Conservation (phyloP, 2,329 filamentous ascomycete genomes). For the Zymoseptoria crescenta region DNA sequence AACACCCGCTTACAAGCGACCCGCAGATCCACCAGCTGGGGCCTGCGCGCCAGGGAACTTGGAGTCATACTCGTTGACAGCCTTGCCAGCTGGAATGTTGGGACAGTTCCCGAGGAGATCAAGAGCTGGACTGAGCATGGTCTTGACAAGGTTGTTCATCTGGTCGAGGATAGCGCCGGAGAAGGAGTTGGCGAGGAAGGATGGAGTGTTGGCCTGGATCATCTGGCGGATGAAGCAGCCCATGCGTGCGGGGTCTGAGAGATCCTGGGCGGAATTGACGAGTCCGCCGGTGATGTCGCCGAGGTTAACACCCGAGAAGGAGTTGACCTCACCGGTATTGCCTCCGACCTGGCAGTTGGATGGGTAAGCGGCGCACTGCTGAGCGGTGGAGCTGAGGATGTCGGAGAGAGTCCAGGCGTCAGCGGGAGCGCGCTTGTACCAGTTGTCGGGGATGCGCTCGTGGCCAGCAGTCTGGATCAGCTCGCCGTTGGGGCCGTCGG, state of each 20-base stretch:
- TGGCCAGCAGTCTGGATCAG: conserved; percentile 17
- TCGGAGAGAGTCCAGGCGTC: conserved; percentile 20
- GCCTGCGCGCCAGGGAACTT: conserved; percentile 12
- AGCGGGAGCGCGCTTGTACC: conserved; percentile 19
- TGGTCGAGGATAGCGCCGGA: conserved; percentile 10
- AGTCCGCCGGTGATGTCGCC: conserved; percentile 20
- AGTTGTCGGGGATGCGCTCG: conserved; percentile 22
- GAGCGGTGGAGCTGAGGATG: conserved; percentile 19
- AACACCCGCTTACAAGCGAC: not conserved
- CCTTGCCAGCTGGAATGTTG: conserved; percentile 14
- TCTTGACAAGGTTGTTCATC: conserved; percentile 6
- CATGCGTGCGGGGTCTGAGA: conserved; percentile 17
- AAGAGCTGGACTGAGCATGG: conserved; percentile 11
- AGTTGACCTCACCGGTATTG: conserved; percentile 22
- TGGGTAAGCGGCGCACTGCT: conserved; percentile 21
- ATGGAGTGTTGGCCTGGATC: conserved; percentile 18
- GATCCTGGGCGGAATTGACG: conserved; percentile 16
- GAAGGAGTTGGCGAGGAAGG: conserved; percentile 16
- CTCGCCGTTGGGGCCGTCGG: conserved; percentile 12
- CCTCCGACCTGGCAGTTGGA: conserved; percentile 19
- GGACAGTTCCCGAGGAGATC: conserved; percentile 11
- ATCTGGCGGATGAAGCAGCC: conserved; percentile 21
- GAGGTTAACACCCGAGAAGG: conserved; percentile 18
- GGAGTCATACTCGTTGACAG: conserved; percentile 5
- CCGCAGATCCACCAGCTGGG: conserved; percentile 1